Conservation (phyloP, 108 stramenopile species). For the Cylindrotheca fusiformis region DNA sequence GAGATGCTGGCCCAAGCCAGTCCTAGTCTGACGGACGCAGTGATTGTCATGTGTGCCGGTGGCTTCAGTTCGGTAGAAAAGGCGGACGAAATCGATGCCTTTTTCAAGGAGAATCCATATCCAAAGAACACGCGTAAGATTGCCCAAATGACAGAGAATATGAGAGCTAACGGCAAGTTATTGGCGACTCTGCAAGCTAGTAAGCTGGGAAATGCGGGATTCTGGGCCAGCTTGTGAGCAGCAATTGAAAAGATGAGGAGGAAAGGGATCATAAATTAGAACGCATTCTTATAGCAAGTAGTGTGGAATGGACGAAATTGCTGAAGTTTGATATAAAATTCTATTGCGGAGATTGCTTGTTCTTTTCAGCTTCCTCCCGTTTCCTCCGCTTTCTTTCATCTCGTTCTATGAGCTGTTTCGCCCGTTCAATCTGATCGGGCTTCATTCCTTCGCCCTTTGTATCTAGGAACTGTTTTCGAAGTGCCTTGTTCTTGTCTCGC, state of each 20-base stretch:
- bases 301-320: background rate
- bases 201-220: slow-evolving; percentile 47
- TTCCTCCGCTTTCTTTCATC: slow-evolving; percentile 15
- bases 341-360: background rate
- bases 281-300: background rate
- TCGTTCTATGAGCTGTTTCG: slow-evolving; percentile 17
- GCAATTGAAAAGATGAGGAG: slow-evolving; percentile 4
- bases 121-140: slow-evolving; percentile 84
- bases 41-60: slow-evolving; percentile 81
- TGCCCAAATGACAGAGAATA: slow-evolving; percentile 79
- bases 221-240: too few species aligned
- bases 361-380: background rate
- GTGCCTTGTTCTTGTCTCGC: slow-evolving; percentile 9
- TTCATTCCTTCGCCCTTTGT: slow-evolving; percentile 11
- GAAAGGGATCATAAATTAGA: background rate
- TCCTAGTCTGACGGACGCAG: slow-evolving; percentile 89
- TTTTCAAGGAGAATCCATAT: slow-evolving; percentile 80
- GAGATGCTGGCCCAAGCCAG: slow-evolving; percentile 85
- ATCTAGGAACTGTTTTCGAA: background rate
- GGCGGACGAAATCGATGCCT: slow-evolving; percentile 90
- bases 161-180: slow-evolving; percentile 80
- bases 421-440: slow-evolving; percentile 7
- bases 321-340: background rate
- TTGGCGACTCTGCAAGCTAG: slow-evolving; percentile 57
- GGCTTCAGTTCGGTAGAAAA: slow-evolving; percentile 74